These are phyloP conservation scores for Astrocystis sublimbata DNA, from an alignment of 495 filamentous ascomycete genomes.

Conservation along the genomic window DNA sequence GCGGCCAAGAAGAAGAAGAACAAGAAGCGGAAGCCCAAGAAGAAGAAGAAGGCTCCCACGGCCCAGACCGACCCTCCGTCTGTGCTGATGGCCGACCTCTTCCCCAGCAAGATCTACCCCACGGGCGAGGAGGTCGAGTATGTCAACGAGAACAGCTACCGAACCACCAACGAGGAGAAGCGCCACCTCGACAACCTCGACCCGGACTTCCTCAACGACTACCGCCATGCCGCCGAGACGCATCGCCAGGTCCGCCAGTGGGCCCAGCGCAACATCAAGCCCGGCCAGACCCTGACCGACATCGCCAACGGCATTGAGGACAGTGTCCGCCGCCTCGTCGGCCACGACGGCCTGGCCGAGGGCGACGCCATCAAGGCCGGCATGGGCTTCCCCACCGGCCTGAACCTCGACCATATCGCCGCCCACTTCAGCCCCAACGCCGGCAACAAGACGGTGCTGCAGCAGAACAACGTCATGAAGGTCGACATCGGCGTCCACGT, in stretches of 20 bases:
- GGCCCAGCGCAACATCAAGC: conserved; percentile 78
- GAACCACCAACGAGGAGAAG: conserved; percentile 86
- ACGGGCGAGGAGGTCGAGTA: conserved; percentile 80
- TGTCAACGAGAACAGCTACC: conserved; percentile 72
- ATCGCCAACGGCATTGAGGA: conserved; percentile 88
- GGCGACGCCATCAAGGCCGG: conserved; percentile 79
- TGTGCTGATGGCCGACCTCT: conserved; percentile 72
- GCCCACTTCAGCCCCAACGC: conserved; percentile 92
- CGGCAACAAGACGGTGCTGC: conserved; percentile 80
- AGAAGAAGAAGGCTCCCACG: conserved; percentile 71
- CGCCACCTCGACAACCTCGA: conserved; percentile 81
- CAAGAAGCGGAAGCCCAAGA: conserved; percentile 87
- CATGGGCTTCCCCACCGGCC: conserved; percentile 85
- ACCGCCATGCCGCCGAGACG: conserved; percentile 82
- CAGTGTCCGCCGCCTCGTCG: conserved; percentile 74
- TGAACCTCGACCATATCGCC: conserved; percentile 84
- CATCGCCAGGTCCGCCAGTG: conserved; percentile 87
- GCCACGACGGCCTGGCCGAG: conserved; percentile 74
- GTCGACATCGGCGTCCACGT: conserved; percentile 92
- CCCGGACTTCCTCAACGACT: conserved; percentile 81
- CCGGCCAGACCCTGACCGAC: conserved; percentile 75
- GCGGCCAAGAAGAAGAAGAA: conserved; percentile 56
- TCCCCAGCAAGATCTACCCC: conserved; percentile 72
- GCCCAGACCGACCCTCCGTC: conserved; percentile 77
- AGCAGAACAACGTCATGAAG: conserved; percentile 86